phyloP scores from a whole-genome alignment of 306 rosid species.

The Cucumis sativus region Cucumber_9930_V3 NC_026659.2:4190001-4190500 shows the following conservation, averaged over 20 bases:
- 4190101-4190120: neutral
- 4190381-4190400: no score
- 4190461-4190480: no score
- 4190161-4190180: neutral
- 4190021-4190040: conserved; percentile 10
- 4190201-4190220: conserved; percentile 71
- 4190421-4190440: neutral
- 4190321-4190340: neutral
- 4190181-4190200: conserved; percentile 46
- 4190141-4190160: neutral
- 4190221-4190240: conserved; percentile 71
- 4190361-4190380: neutral
- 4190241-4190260: conserved; percentile 74
- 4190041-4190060: conserved; percentile 32
- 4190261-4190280: conserved; percentile 70
- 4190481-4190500: no score
- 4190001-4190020: conserved; percentile 22
- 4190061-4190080: neutral
- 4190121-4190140: neutral
- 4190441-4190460: no score
- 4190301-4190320: conserved; percentile 46
- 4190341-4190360: neutral
- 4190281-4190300: conserved; percentile 66
- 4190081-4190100: neutral
- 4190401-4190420: no score